Evolutionary conservation across 495 filamentous ascomycete genomes (phyloP), one percentile per base, ranked within the genome.

Genomic region (Rostrohypoxylon terebratum): DNA sequence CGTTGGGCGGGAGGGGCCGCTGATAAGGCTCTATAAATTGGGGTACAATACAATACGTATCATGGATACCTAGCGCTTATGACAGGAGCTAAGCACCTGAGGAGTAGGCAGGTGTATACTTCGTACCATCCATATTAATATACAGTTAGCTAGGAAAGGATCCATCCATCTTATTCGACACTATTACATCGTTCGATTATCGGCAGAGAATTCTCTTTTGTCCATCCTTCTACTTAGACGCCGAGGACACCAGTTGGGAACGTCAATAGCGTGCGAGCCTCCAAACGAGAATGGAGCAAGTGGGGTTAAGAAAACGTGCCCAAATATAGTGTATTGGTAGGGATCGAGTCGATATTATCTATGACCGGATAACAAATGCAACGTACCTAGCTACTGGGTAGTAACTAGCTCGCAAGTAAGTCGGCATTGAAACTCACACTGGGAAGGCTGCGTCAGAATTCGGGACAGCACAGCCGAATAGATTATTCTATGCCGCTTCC

Each of bases 1-100:
- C 54, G 25, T 59, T 55, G 53, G 63, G 48, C 63, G 63, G 63
- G 63, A 50, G 54, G 63, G 34, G 40, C 44, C 53, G 44, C 53
- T 48, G 42, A 58, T 59, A 59, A 59, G n/a, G 34, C 5, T 28
- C 34, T 25, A 42, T 25, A 53, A 53, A 31, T 31, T 31, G 48
- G 48, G 20, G 48, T 23, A n/a, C n/a, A n/a, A n/a, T n/a, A n/a
- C n/a, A n/a, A n/a, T n/a, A n/a, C n/a, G n/a, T n/a, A n/a, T n/a
- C n/a, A n/a, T n/a, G n/a, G n/a, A n/a, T n/a, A 28, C 28, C 28
- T 5, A 53, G 48, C 48, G 48, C 48, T 7, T 53, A 25, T 3
- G 23, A 25, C 13, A 13, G n/a, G 18, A 1, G 7, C 16, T 10
- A 8, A 18, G 53, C 20, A 38, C 31, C 31, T 25, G 20, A 40